phyloP scores from a whole-genome alignment of 495 filamentous ascomycete species.

The Trichoderma orchidacearum region DNA sequence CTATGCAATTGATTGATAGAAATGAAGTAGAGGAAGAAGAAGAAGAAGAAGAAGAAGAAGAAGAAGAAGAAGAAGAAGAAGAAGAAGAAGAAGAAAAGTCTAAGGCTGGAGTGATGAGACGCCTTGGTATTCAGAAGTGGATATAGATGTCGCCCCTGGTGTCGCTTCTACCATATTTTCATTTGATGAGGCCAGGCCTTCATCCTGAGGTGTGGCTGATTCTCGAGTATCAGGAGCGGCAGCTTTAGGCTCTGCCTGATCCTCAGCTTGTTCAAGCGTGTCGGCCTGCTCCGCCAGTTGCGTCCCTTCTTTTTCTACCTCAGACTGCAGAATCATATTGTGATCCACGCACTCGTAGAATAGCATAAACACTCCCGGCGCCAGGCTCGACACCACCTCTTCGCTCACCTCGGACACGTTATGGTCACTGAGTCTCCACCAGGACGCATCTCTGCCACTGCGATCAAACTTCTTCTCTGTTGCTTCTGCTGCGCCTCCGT shows the following conservation, averaged over 20 bases:
- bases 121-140: too few relatives aligned
- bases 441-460: constrained; percentile 28
- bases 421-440: constrained; percentile 83
- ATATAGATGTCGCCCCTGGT: too few relatives aligned
- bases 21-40: background rate
- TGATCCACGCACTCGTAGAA: constrained; percentile 70
- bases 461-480: background rate
- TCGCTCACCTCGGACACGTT: constrained; percentile 64
- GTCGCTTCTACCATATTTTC: too few relatives aligned
- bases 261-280: background rate
- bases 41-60: background rate
- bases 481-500: background rate
- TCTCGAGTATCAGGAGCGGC: too few relatives aligned
- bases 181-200: too few relatives aligned
- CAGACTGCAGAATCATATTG: constrained; percentile 13
- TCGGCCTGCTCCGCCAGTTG: background rate
- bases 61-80: background rate
- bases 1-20: constrained; percentile 6
- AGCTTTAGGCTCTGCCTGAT: background rate
- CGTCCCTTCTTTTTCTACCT: background rate
- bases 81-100: too few relatives aligned
- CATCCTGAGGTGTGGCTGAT: too few relatives aligned
- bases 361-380: constrained; percentile 83
- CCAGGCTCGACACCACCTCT: constrained; percentile 55
- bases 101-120: too few relatives aligned